Conservation (phyloP, 805 yeast genomes). For the Yarrowia sp. region DNA sequence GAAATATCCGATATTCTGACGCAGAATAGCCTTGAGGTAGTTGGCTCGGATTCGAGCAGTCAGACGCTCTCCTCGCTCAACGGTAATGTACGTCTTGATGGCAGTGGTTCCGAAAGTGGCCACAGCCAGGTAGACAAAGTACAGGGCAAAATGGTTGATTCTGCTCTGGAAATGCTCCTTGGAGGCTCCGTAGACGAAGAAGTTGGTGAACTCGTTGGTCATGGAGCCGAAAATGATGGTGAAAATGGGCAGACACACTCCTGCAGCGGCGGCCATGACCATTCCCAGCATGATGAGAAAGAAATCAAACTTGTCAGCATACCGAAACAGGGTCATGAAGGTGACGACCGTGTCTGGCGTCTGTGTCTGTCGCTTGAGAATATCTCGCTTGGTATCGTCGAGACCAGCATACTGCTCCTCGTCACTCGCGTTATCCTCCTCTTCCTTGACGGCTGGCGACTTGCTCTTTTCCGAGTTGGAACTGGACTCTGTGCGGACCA, state of each 20-base stretch:
- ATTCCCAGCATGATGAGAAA: conserved; percentile 48
- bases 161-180: conserved; percentile 48
- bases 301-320: conserved; percentile 49
- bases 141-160: conserved; percentile 51
- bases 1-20: conserved; percentile 54
- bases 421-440: not conserved
- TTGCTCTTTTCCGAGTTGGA: conserved; percentile 29
- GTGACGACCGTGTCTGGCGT: conserved; percentile 44
- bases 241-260: conserved; percentile 54
- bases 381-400: conserved; percentile 48
- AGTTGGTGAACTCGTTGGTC: conserved; percentile 51
- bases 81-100: conserved; percentile 51
- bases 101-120: conserved; percentile 50
- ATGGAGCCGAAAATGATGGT: conserved; percentile 53
- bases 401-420: conserved; percentile 47
- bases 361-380: conserved; percentile 50
- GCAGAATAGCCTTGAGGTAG: conserved; percentile 50
- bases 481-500: conserved; percentile 24
- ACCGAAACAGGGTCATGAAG: conserved; percentile 49
- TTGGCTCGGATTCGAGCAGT: conserved; percentile 52
- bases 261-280: conserved; percentile 50
- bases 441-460: conserved; percentile 28
- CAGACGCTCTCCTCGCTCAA: conserved; percentile 53
- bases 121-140: conserved; percentile 53
- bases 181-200: conserved; percentile 45